Percentiles rank a stretch among this genome's conserved stretches.
Conservation (phyloP, 768 basidiomycete species). For the Termitomyces heimii region DNA sequence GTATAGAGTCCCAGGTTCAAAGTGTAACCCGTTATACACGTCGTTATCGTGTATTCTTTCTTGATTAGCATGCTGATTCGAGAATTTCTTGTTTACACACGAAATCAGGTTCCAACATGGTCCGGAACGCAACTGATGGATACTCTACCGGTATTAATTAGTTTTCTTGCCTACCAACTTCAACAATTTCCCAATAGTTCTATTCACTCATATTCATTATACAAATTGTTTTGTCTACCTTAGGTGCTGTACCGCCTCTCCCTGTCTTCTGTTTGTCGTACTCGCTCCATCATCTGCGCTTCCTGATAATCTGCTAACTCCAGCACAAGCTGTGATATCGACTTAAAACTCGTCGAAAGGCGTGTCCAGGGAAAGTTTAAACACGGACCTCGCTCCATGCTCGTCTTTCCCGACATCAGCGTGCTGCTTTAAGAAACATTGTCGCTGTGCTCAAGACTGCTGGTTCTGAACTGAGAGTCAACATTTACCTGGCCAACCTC, state of each 20-base stretch:
- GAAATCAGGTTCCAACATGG: background rate
- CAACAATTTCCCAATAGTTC: background rate
- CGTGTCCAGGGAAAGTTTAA: conserved; percentile 32
- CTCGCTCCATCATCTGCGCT: background rate
- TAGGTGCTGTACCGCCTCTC: conserved; percentile 27
- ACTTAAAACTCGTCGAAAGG: conserved; percentile 20
- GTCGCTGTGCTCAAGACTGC: conserved; percentile 33
- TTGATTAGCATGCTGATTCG: background rate
- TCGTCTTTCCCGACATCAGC: conserved; percentile 14
- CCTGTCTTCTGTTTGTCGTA: conserved; percentile 29
- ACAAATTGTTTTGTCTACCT: conserved; percentile 22
- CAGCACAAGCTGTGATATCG: conserved; percentile 28
- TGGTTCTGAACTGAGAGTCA: conserved; percentile 35
- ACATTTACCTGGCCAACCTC: conserved; percentile 35
- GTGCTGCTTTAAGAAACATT: conserved; percentile 33
- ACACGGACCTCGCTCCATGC: conserved; percentile 4
- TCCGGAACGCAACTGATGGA: background rate
- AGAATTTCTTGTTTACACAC: background rate
- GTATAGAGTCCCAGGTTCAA: conserved; percentile 19
- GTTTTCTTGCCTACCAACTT: background rate
- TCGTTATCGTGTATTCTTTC: background rate
- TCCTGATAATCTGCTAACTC: background rate
- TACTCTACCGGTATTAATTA: background rate
- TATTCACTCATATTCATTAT: conserved; percentile 1
- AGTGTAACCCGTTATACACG: background rate